These are phyloP conservation scores for Zygoascus ofunaensis DNA, from an alignment of 805 yeast genomes.

Conservation along the genomic window DNA sequence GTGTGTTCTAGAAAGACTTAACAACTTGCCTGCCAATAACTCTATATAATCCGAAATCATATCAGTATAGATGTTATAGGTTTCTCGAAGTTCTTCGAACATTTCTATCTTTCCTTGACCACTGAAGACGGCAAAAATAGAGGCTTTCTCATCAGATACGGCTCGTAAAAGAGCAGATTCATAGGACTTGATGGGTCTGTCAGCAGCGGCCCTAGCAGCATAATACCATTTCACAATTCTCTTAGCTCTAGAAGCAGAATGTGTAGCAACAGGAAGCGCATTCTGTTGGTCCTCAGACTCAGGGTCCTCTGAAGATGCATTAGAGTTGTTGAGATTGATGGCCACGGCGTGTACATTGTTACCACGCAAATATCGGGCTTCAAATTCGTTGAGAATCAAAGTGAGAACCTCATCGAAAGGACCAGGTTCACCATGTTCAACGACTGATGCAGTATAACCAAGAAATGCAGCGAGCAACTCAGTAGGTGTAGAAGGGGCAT, in stretches of 20 bases:
- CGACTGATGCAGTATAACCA: conserved; percentile 39
- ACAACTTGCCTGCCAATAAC: conserved; percentile 60
- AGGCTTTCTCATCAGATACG: conserved; percentile 46
- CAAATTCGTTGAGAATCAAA: conserved; percentile 72
- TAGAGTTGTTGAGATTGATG: conserved; percentile 42
- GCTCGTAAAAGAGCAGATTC: conserved; percentile 58
- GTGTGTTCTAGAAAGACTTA: conserved; percentile 57
- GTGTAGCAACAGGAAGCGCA: conserved; percentile 25
- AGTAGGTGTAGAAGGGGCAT: conserved; percentile 79
- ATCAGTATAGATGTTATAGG: conserved; percentile 68
- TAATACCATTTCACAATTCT: conserved; percentile 73
- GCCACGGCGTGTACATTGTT: conserved; percentile 86
- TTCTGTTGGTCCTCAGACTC: conserved; percentile 38
- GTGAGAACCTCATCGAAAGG: conserved; percentile 63
- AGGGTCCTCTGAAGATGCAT: conserved; percentile 21
- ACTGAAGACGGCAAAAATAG: conserved; percentile 81
- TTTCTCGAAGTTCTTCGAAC: conserved; percentile 88
- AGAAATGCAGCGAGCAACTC: conserved; percentile 79
- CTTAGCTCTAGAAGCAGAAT: conserved; percentile 64
- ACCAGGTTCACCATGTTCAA: conserved; percentile 35
- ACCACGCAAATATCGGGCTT: conserved; percentile 63
- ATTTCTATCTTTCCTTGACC: conserved; percentile 99
- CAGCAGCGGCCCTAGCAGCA: conserved; percentile 43
- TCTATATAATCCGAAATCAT: conserved; percentile 62
- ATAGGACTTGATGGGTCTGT: conserved; percentile 41